Evolutionary conservation across 2,329 filamentous ascomycete genomes (phyloP), one percentile per base, ranked within the genome.

Genomic region (Colletotrichum orchidophilum): DNA sequence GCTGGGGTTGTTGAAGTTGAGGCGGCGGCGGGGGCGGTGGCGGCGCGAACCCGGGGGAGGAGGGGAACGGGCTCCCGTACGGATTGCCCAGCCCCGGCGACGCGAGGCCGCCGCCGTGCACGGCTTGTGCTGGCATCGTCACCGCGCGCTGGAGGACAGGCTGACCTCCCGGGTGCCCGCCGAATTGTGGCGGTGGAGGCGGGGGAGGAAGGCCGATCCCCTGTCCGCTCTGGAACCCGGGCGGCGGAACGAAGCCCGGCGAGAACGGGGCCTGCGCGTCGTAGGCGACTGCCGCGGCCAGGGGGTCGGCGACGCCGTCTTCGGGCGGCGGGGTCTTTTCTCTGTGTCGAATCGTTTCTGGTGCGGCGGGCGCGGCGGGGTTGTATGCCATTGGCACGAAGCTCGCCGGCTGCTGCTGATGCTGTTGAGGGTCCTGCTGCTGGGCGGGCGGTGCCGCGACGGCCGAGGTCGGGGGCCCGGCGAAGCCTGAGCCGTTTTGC

Each of bases 251-350:
- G 63, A 87, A 85, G 1, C 86, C 86, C 0, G 85, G 85, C 0
- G 85, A 86, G 75, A 88, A 90, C 11, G 86, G 85, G 26, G 87
- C 77, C 74, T 83, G 81, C 71, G 87, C 84, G 74, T 92, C 90
- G 59, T 88, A 84, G 27, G 84, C 85, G 2, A 91, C 84, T 13
- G 88, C 88, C 60, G 88, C 87, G 5, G 87, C 86, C 26, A 92
- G 80, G 3, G 89, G 90, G 74, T 90, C 88, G 3, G 85, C 82
- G 13, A 85, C 88, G 49, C 86, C 89, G 75, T 95, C 93, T 39
- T 91, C 88, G 3, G 92, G 92, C 4, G 93, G 93, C 1, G 93
- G 93, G 0, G 93, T 96, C 86, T 95, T 95, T 80, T 95, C 93
- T 58, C 93, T 87, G 78, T 93, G 89, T 24, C 87, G 85, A 62